Evolutionary conservation across 78 protist genomes (phyloP), one percentile per base, ranked within the genome.

Genomic region (Tieghemostelium lacteum): DNA sequence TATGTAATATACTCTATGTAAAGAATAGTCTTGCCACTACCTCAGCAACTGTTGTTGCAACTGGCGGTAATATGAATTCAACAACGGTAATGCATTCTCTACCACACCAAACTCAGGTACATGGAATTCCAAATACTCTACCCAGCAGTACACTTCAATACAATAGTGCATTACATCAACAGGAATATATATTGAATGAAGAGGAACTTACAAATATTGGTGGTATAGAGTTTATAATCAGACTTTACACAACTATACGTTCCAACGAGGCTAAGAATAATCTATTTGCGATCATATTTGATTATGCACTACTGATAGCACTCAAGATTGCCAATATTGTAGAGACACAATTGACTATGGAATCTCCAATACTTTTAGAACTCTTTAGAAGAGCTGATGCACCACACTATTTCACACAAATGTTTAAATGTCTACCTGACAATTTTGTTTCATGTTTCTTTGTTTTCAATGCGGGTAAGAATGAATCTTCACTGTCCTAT

Each of bases 321-420:
- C 33, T 83, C 14, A 83, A 83, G 36, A 60, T 40, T 60, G 78
- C 66, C 42, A 83, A 57, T 50, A 83, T 83, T 31, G 91, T 57
- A 22, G 78, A 83, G 10, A 31, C 73, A 19, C 91, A 83, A 58
- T 67, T 83, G 20, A 50, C 69, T 60, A 45, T 69, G 66, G 91
- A 83, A 49, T 50, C 91, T 20, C 91, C 91, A 55, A 31, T 83
- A 50, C 33, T 83, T 33, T 60, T 83, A 34, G 91, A 83, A 26
- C 26, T 83, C 7, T 83, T 83, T 69, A 83, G 75, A 58, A 66
- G 78, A 83, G 75, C 91, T 20, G 91, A 83, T 83, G 91, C 91
- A 34, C 75, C 91, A 39, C 91, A 83, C n/a, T 83, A 83, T 33
- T 83, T 83, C 29, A 73, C 75, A 5, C 91, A 83, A 45, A 50